Evolutionary conservation across 306 rosid species (phyloP).

Genomic region (Glycine soja): DNA sequence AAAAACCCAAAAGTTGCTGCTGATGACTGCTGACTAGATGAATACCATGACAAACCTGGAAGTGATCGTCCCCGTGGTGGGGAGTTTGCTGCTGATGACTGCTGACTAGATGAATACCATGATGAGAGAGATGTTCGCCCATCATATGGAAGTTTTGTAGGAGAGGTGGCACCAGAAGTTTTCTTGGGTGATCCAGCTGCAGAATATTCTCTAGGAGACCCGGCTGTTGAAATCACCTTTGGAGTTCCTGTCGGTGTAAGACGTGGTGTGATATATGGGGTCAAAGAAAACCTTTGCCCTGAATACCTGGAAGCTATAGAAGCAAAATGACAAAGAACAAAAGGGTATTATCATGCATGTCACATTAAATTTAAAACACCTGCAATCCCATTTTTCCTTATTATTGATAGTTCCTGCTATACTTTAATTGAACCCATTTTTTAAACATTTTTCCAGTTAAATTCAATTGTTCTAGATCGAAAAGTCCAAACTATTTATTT

Average conservation of each 20-base stretch:
- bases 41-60: slow-evolving; percentile 85
- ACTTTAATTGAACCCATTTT: slow-evolving; percentile 9
- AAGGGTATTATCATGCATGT: slow-evolving; percentile 22
- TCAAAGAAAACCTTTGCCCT: slow-evolving; percentile 70
- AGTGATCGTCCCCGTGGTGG: slow-evolving; percentile 78
- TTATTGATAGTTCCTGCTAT: slow-evolving; percentile 30
- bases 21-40: slow-evolving; percentile 98
- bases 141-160: slow-evolving; percentile 69
- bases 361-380: slow-evolving; percentile 12
- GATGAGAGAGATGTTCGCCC: slow-evolving; percentile 70
- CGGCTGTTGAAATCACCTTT: slow-evolving; percentile 72
- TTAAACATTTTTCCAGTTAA: slow-evolving; percentile 13
- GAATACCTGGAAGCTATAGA: slow-evolving; percentile 64
- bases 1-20: slow-evolving; percentile 81
- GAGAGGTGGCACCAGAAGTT: slow-evolving; percentile 82
- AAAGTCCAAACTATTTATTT: slow-evolving; percentile 10
- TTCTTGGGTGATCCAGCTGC: slow-evolving; percentile 69
- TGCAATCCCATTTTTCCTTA: slow-evolving; percentile 17
- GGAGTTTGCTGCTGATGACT: slow-evolving; percentile 96
- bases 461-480: not conserved
- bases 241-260: slow-evolving; percentile 96
- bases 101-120: slow-evolving; percentile 98
- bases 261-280: slow-evolving; percentile 90
- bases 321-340: slow-evolving; percentile 32
- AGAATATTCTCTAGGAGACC: slow-evolving; percentile 85